phyloP scores from a whole-genome alignment of 805 yeast genomes.

The Ogataea pignaliae region DNA sequence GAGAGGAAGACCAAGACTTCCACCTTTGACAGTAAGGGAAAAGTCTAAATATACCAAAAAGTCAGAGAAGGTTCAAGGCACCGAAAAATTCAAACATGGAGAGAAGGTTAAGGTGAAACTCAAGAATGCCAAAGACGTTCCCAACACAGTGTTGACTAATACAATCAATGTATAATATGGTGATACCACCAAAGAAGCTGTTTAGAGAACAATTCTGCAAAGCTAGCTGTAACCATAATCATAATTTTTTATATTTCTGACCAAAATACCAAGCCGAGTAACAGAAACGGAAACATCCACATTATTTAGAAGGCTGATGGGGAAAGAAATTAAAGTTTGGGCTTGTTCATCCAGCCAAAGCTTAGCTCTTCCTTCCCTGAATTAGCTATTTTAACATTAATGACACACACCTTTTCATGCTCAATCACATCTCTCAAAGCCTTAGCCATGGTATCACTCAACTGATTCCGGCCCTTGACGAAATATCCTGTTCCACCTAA shows the following conservation, averaged over 20 bases:
- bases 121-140: too few relatives aligned
- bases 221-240: too few relatives aligned
- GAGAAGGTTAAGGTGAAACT: too few relatives aligned
- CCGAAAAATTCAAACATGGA: too few relatives aligned
- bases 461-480: conserved; percentile 38
- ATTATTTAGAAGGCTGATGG: background rate
- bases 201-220: too few relatives aligned
- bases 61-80: too few relatives aligned
- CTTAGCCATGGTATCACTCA: conserved; percentile 30
- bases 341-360: conserved; percentile 63
- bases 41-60: conserved; percentile 13
- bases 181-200: too few relatives aligned
- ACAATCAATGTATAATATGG: too few relatives aligned
- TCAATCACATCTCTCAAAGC: conserved; percentile 29
- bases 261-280: background rate
- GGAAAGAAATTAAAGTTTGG: conserved; percentile 6
- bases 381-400: conserved; percentile 56
- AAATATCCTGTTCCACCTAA: conserved; percentile 54
- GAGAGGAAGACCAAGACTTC: conserved; percentile 28
- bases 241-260: background rate
- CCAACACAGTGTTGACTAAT: too few relatives aligned
- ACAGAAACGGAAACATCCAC: too few relatives aligned
- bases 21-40: conserved; percentile 23
- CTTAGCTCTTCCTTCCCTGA: conserved; percentile 51
- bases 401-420: conserved; percentile 37